Conservation (phyloP, 371 early-diverging fungal genomes). For the Batkoa obscura region DNA sequence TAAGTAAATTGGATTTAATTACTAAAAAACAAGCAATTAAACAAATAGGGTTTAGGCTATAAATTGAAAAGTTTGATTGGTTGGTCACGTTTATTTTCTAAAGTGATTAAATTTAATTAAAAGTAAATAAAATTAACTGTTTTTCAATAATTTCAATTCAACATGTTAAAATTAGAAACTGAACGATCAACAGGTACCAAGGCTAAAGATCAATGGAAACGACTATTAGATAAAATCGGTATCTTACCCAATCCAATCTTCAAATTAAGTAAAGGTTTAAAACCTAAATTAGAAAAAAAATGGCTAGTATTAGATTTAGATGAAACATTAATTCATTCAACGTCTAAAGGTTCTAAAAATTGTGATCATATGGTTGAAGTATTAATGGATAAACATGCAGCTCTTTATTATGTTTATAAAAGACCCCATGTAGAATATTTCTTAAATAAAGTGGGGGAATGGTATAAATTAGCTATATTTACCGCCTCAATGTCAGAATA, state of each 20-base stretch:
- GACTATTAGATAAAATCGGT: too few species aligned
- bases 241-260: not conserved
- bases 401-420: slow-evolving; percentile 13
- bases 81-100: too few species aligned
- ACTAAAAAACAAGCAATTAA: too few species aligned
- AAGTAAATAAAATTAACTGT: too few species aligned
- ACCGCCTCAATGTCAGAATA: slow-evolving; percentile 95
- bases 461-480: slow-evolving; percentile 96
- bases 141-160: too few species aligned
- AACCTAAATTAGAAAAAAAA: slow-evolving; percentile 22
- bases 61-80: too few species aligned
- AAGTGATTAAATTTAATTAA: too few species aligned
- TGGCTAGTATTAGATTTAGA: slow-evolving; percentile 91
- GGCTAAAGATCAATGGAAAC: too few species aligned
- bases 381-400: slow-evolving; percentile 64
- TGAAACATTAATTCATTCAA: slow-evolving; percentile 91
- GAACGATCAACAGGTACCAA: too few species aligned
- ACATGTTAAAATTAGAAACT: too few species aligned
- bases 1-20: too few species aligned
- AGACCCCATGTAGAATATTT: not conserved
- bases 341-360: slow-evolving; percentile 34
- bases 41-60: too few species aligned
- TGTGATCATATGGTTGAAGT: slow-evolving; percentile 77
- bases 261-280: slow-evolving; percentile 2
- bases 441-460: slow-evolving; percentile 15